Conservation (phyloP, 1,284 basidiomycete species). For the Naganishia sp. region DNA sequence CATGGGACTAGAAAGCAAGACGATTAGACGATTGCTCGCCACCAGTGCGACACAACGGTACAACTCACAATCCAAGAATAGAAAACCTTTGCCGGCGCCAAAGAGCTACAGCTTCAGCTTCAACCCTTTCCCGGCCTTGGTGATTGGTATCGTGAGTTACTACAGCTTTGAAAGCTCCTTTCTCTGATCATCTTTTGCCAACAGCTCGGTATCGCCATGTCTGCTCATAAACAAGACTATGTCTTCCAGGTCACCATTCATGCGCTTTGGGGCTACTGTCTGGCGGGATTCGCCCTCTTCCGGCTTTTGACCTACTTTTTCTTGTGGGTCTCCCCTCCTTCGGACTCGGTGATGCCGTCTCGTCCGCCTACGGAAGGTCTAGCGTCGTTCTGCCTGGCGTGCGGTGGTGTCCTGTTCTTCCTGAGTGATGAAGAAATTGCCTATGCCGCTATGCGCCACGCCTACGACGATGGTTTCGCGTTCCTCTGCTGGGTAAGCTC, state of each 20-base stretch:
- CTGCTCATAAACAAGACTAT: slow-evolving; percentile 89
- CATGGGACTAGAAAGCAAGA: slow-evolving; percentile 82
- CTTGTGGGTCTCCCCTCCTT: slow-evolving; percentile 72
- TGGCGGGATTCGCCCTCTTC: slow-evolving; percentile 67
- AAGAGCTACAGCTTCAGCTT: slow-evolving; percentile 76
- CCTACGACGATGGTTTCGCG: slow-evolving; percentile 72
- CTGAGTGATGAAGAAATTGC: slow-evolving; percentile 87
- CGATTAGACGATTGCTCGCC: slow-evolving; percentile 59
- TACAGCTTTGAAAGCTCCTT: not conserved
- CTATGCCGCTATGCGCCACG: slow-evolving; percentile 86
- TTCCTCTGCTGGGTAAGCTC: slow-evolving; percentile 39
- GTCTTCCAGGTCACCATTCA: slow-evolving; percentile 75
- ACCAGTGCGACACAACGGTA: slow-evolving; percentile 42
- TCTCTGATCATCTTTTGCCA: not conserved
- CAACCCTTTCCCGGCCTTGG: slow-evolving; percentile 91
- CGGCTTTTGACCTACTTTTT: slow-evolving; percentile 81
- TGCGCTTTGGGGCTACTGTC: slow-evolving; percentile 85
- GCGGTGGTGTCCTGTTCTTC: slow-evolving; percentile 87
- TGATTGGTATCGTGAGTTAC: slow-evolving; percentile 69
- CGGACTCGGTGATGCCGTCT: slow-evolving; percentile 73
- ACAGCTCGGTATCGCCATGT: slow-evolving; percentile 86
- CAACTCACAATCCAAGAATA: slow-evolving; percentile 32
- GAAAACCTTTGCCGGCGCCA: slow-evolving; percentile 60
- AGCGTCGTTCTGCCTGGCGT: slow-evolving; percentile 79
- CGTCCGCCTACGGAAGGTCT: slow-evolving; percentile 91